Conservation (phyloP, 495 filamentous ascomycete genomes). For the Pseudomonodictys pantanalensis region DNA sequence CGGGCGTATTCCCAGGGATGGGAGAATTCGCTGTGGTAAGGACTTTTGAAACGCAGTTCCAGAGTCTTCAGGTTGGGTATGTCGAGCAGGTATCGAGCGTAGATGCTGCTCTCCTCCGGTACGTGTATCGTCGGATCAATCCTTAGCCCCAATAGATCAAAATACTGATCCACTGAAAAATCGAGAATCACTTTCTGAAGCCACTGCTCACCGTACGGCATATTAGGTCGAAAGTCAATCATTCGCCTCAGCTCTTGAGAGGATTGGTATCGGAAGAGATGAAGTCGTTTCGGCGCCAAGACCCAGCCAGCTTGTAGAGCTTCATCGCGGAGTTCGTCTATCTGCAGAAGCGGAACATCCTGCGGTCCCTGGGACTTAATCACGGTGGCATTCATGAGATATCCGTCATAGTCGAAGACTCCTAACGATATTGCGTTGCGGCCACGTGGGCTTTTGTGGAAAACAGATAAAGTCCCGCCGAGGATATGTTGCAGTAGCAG, state of each 20-base stretch:
- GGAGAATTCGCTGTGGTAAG: background rate
- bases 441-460: background rate
- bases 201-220: too few species aligned
- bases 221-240: too few species aligned
- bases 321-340: too few species aligned
- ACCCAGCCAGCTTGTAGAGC: too few species aligned
- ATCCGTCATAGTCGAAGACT: too few species aligned
- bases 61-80: background rate
- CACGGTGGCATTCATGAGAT: too few species aligned
- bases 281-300: too few species aligned
- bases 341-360: too few species aligned
- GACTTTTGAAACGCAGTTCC: background rate
- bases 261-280: too few species aligned
- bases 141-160: background rate
- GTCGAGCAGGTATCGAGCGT: background rate
- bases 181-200: background rate
- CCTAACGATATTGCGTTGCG: too few species aligned
- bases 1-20: background rate
- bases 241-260: too few species aligned
- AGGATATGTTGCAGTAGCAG: background rate
- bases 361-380: too few species aligned
- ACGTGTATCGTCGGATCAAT: background rate
- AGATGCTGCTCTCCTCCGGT: background rate
- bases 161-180: background rate
- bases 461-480: background rate